These are phyloP conservation scores for Russula ochroleuca DNA, from an alignment of 768 basidiomycete genomes.

Conservation along the genomic window DNA sequence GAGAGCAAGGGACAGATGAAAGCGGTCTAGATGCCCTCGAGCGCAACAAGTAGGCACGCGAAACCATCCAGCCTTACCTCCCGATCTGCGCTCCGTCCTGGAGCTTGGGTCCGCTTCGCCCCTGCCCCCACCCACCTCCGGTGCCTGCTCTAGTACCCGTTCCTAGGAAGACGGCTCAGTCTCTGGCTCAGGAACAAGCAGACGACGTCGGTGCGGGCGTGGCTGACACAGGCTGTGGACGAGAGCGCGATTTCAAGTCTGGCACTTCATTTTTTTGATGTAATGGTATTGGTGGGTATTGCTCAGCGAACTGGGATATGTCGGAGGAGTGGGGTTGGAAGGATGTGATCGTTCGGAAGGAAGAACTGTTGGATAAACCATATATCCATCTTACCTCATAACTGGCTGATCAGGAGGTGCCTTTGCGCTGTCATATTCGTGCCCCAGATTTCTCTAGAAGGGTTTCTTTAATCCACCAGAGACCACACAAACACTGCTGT, in stretches of 20 bases:
- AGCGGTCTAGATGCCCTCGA: slow-evolving; percentile 74
- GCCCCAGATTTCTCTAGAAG: too few species aligned
- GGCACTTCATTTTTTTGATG: slow-evolving; percentile 31
- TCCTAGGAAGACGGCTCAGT: slow-evolving; percentile 5
- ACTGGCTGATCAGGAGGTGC: too few species aligned
- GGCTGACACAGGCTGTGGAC: slow-evolving; percentile 36
- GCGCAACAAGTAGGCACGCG: slow-evolving; percentile 69
- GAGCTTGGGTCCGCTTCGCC: background rate
- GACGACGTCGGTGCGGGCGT: slow-evolving; percentile 31
- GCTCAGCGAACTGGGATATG: slow-evolving; percentile 6
- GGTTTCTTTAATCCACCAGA: too few species aligned
- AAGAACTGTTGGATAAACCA: too few species aligned
- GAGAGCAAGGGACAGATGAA: slow-evolving; percentile 32
- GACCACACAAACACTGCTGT: too few species aligned
- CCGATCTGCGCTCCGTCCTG: slow-evolving; percentile 39
- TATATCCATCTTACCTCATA: too few species aligned
- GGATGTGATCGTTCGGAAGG: too few species aligned
- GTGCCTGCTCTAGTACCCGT: slow-evolving; percentile 9
- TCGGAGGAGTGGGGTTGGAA: slow-evolving; percentile 10
- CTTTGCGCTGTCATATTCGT: too few species aligned
- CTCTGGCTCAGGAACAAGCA: slow-evolving; percentile 5
- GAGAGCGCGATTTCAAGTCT: slow-evolving; percentile 49
- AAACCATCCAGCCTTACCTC: slow-evolving; percentile 34
- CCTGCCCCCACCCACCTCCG: slow-evolving; percentile 1
- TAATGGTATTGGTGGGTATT: background rate